A percentile compares a stretch with the other conserved stretches of the same genome.
Evolutionary conservation across 1,139 yeast genomes (phyloP).

Genomic region (Barnettozyma hawaiiensis): DNA sequence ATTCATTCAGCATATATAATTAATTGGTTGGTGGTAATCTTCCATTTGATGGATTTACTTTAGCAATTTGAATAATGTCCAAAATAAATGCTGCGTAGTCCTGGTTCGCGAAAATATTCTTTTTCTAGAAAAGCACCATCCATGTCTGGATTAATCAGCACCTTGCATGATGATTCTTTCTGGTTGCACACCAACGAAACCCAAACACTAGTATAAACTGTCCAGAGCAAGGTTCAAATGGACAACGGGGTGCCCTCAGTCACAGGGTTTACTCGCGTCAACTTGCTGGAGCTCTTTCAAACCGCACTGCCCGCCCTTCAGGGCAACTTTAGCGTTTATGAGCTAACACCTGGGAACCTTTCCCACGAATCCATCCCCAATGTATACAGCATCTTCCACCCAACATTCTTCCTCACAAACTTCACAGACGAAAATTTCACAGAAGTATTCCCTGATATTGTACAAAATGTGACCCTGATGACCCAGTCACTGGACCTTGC

Average conservation of each 20-base stretch:
- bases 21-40: background rate
- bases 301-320: slow-evolving; percentile 11
- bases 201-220: background rate
- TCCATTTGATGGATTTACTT: background rate
- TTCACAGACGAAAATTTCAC: slow-evolving; percentile 9
- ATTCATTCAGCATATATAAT: slow-evolving; percentile 2
- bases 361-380: background rate
- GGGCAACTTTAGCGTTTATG: slow-evolving; percentile 16
- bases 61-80: background rate
- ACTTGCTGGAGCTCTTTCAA: background rate
- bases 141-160: no score
- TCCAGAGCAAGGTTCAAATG: background rate
- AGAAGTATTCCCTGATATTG: slow-evolving; percentile 5
- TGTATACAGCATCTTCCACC: slow-evolving; percentile 11
- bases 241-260: background rate
- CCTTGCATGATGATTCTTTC: background rate
- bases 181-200: background rate
- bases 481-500: background rate
- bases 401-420: slow-evolving; percentile 22
- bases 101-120: background rate
- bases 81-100: no score
- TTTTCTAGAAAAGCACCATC: no score
- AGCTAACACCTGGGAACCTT: slow-evolving; percentile 20
- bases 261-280: background rate
- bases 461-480: slow-evolving; percentile 10